phyloP scores from a whole-genome alignment of 2,329 filamentous ascomycete species.

The Didymella pinodella region DNA sequence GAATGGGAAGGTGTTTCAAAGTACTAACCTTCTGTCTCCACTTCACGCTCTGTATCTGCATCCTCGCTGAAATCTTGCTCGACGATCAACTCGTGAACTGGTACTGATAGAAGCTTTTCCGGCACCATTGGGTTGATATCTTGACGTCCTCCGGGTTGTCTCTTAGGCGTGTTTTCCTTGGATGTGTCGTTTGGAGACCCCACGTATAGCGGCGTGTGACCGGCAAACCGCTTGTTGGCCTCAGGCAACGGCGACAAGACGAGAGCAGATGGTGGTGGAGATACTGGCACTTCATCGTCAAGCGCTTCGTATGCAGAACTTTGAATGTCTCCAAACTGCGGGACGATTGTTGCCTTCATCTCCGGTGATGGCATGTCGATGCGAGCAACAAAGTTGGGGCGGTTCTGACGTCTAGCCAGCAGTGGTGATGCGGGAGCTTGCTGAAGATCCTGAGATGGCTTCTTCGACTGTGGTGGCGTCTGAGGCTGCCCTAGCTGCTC shows the following conservation, averaged over 20 bases:
- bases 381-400: slow-evolving; percentile 32
- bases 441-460: not conserved
- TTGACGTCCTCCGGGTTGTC: slow-evolving; percentile 17
- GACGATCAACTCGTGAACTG: slow-evolving; percentile 23
- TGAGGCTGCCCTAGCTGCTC: slow-evolving; percentile 13
- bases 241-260: slow-evolving; percentile 45
- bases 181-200: slow-evolving; percentile 4
- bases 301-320: slow-evolving; percentile 13
- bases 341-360: not conserved
- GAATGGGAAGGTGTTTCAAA: too few species aligned
- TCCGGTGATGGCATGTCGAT: slow-evolving; percentile 35
- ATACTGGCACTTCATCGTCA: slow-evolving; percentile 39
- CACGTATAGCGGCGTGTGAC: slow-evolving; percentile 48
- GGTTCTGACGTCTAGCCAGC: slow-evolving; percentile 36
- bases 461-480: slow-evolving; percentile 11
- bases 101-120: slow-evolving; percentile 22
- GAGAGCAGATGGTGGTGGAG: slow-evolving; percentile 43
- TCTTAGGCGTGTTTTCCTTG: slow-evolving; percentile 7
- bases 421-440: slow-evolving; percentile 26
- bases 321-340: too few species aligned
- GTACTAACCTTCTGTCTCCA: not conserved
- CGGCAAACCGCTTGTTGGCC: slow-evolving; percentile 47
- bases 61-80: slow-evolving; percentile 16
- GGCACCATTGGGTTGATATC: slow-evolving; percentile 6
- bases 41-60: slow-evolving; percentile 16